Conservation (phyloP, 768 basidiomycete genomes). For the Arthromyces matolae region DNA sequence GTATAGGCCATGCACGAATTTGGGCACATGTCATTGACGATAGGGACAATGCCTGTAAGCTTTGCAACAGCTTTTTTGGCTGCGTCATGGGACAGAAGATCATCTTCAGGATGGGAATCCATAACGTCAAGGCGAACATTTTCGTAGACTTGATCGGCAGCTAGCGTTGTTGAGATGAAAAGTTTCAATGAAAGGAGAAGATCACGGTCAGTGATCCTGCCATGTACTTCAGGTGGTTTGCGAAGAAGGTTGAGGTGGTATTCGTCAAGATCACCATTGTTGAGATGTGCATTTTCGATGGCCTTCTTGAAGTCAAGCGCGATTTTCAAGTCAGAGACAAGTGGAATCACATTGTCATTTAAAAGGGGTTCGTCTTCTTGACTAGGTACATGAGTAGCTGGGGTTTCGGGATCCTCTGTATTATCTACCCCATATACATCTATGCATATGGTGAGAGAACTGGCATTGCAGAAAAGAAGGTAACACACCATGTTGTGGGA, state of each 20-base stretch:
- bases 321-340: too few relatives aligned
- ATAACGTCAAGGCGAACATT: neutral
- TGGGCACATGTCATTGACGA: conserved; percentile 35
- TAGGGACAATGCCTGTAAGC: conserved; percentile 27
- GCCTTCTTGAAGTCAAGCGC: too few relatives aligned
- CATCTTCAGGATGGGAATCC: neutral
- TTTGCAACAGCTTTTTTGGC: conserved; percentile 9
- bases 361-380: too few relatives aligned
- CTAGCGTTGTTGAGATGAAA: neutral
- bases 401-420: too few relatives aligned
- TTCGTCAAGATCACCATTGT: neutral
- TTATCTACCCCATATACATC: too few relatives aligned
- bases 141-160: neutral
- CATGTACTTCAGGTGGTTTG: neutral
- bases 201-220: neutral
- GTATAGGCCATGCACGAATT: conserved; percentile 37
- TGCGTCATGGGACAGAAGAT: neutral
- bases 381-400: too few relatives aligned
- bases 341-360: too few relatives aligned
- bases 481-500: too few relatives aligned
- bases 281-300: neutral
- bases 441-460: too few relatives aligned
- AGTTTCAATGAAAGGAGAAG: neutral
- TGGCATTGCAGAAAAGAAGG: too few relatives aligned
- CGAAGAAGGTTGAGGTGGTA: neutral